phyloP scores from a whole-genome alignment of 306 rosid species.

The Gastrolobium villosum region DNA sequence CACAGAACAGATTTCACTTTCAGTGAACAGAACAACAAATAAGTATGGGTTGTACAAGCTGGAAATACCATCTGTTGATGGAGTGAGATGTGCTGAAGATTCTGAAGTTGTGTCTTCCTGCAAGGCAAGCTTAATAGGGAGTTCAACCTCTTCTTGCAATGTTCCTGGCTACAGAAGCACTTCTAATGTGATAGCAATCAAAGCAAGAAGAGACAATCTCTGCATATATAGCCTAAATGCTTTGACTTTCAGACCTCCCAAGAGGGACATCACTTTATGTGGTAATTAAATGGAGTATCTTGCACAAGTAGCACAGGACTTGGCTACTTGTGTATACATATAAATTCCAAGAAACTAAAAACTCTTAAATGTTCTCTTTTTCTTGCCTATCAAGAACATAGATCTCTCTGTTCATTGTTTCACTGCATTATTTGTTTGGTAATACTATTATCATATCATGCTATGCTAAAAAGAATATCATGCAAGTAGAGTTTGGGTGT shows the following conservation, averaged over 20 bases:
- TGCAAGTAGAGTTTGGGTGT: constrained; percentile 55
- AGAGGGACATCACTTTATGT: constrained; percentile 66
- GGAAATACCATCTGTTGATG: constrained; percentile 93
- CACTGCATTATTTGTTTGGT: constrained; percentile 49
- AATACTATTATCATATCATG: constrained; percentile 13
- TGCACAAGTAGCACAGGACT: constrained; percentile 44
- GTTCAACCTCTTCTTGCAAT: constrained; percentile 81
- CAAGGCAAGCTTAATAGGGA: constrained; percentile 74
- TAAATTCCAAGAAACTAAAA: constrained; percentile 45
- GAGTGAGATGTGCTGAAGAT: constrained; percentile 91
- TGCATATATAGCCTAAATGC: constrained; percentile 91
- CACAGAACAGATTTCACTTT: constrained; percentile 77
- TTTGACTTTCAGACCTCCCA: constrained; percentile 83
- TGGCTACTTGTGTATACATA: constrained; percentile 46
- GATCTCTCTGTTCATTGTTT: constrained; percentile 38
- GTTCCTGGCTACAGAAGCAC: constrained; percentile 87
- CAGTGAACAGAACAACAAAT: constrained; percentile 92
- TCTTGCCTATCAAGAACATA: constrained; percentile 41
- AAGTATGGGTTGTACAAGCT: constrained; percentile 77
- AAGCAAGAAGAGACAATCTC: constrained; percentile 76
- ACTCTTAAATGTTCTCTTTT: constrained; percentile 29
- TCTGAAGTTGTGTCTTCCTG: constrained; percentile 78
- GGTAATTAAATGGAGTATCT: constrained; percentile 54
- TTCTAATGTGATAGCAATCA: constrained; percentile 77
- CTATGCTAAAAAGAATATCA: constrained; percentile 24